These are phyloP conservation scores for Spatholobus suberectus DNA, from an alignment of 306 rosid species.

Conservation along the genomic window DNA sequence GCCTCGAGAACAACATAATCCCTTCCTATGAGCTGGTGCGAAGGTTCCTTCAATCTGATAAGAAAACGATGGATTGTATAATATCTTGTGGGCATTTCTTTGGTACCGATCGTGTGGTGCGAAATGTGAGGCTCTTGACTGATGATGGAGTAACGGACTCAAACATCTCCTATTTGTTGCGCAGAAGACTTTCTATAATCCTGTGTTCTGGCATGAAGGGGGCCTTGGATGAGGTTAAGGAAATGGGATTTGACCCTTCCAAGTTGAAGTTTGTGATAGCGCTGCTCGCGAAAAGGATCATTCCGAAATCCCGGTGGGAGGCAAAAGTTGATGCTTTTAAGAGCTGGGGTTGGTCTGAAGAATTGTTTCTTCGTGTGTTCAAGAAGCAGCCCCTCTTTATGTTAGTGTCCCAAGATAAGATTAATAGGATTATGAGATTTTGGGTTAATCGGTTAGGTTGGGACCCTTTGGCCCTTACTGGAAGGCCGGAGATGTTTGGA, in stretches of 20 bases:
- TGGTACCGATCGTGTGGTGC: neutral
- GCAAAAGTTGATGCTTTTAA: neutral
- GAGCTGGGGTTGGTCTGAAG: conserved; percentile 16
- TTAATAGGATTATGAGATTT: neutral
- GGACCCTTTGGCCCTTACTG: neutral
- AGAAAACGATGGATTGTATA: neutral
- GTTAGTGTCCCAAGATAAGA: neutral
- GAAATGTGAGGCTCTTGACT: neutral
- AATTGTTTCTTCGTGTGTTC: neutral
- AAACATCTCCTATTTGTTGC: neutral
- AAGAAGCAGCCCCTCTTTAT: neutral
- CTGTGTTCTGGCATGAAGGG: neutral
- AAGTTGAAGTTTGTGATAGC: neutral
- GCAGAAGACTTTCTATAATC: neutral
- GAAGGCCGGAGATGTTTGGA: neutral
- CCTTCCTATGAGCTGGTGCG: neutral
- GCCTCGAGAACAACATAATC: neutral
- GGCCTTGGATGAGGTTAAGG: neutral
- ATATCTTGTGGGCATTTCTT: neutral
- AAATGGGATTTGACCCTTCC: neutral
- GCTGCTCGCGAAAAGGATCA: neutral
- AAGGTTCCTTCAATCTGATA: neutral
- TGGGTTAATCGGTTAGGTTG: conserved; percentile 6
- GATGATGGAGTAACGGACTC: neutral
- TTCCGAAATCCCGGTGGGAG: neutral